These are phyloP conservation scores for Auricularia heimuer DNA, from an alignment of 768 basidiomycete genomes.

Conservation along the genomic window DNA sequence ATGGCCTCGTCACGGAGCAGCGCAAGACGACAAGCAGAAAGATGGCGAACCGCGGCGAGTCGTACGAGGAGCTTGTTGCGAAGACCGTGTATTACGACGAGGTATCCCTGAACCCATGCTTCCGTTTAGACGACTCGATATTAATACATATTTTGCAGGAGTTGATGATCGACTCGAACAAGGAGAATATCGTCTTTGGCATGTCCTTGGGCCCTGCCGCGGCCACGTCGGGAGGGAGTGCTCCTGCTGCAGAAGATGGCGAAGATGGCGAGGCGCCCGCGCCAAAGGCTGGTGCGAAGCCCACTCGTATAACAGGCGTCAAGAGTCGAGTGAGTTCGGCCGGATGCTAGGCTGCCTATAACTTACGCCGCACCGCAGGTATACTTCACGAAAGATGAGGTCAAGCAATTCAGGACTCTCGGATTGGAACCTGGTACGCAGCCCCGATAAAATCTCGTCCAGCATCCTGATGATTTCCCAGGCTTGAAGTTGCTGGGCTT, in stretches of 20 bases:
- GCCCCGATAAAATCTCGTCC: neutral
- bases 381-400: constrained; percentile 77
- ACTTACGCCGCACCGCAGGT: constrained; percentile 35
- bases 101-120: constrained; percentile 26
- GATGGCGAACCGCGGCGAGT: constrained; percentile 69
- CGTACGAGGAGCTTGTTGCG: constrained; percentile 63
- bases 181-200: constrained; percentile 28
- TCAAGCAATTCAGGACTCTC: constrained; percentile 71
- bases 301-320: neutral
- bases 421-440: constrained; percentile 62
- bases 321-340: neutral
- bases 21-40: constrained; percentile 75
- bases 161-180: constrained; percentile 27
- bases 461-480: constrained; percentile 16
- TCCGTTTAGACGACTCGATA: constrained; percentile 10
- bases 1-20: constrained; percentile 81
- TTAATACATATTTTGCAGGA: constrained; percentile 15
- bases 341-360: neutral
- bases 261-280: constrained; percentile 28
- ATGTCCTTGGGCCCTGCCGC: constrained; percentile 31
- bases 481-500: constrained; percentile 91
- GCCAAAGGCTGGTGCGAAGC: neutral
- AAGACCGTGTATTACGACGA: constrained; percentile 71
- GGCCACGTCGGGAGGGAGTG: constrained; percentile 15
- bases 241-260: constrained; percentile 15